Conservation (phyloP, 306 rosid species). For the Quercus robur region DNA sequence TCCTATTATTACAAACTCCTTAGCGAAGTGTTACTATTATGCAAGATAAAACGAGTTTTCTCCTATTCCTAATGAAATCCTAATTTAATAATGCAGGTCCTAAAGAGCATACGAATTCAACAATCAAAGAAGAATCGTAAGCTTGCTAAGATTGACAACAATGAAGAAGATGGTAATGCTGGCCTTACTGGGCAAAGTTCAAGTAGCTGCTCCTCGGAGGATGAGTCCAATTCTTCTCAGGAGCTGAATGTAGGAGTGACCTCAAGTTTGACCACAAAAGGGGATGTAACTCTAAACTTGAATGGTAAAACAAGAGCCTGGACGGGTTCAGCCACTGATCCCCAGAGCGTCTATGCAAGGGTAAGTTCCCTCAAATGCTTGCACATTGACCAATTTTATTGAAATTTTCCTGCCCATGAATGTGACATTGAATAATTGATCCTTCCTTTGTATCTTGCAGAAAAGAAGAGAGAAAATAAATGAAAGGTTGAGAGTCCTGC, state of each 20-base stretch:
- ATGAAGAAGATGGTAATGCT: conserved; percentile 38
- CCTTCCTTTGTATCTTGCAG: conserved; percentile 39
- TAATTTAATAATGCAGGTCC: conserved; percentile 15
- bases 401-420: background rate
- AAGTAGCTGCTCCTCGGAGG: conserved; percentile 64
- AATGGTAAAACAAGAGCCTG: conserved; percentile 53
- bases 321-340: conserved; percentile 70
- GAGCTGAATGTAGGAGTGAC: conserved; percentile 47
- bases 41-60: background rate
- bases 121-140: conserved; percentile 50
- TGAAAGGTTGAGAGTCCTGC: conserved; percentile 74
- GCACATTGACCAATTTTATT: background rate
- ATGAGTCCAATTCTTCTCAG: conserved; percentile 52
- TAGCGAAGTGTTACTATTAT: background rate
- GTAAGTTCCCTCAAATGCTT: conserved; percentile 34
- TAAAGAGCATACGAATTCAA: conserved; percentile 30
- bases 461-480: conserved; percentile 95
- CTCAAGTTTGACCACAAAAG: conserved; percentile 39
- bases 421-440: conserved; percentile 6
- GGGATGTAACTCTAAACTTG: conserved; percentile 18
- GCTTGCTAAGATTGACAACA: conserved; percentile 13
- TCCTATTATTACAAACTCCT: background rate
- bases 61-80: background rate
- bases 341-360: conserved; percentile 83
- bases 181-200: conserved; percentile 46